These are phyloP conservation scores for Spathaspora gorwiae DNA, from an alignment of 805 yeast species.

Conservation along the genomic window DNA sequence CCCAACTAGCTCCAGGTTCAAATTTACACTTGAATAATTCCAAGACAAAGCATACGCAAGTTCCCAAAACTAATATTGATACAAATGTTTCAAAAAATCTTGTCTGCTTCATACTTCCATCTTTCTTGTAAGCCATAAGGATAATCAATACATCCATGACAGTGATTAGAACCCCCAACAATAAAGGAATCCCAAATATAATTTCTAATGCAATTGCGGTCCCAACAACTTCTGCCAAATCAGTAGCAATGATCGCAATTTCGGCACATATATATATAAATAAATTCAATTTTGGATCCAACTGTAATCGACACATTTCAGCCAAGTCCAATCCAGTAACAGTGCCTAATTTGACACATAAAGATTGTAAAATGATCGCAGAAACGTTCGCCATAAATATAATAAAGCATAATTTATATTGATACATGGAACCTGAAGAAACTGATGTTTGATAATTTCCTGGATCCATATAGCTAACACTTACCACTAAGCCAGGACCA, in stretches of 20 bases:
- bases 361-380: constrained; percentile 77
- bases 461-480: constrained; percentile 92
- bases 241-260: constrained; percentile 86
- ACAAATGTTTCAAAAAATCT: constrained; percentile 77
- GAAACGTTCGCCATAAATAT: constrained; percentile 74
- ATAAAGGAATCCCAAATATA: constrained; percentile 66
- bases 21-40: constrained; percentile 57
- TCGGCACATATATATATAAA: constrained; percentile 70
- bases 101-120: constrained; percentile 70
- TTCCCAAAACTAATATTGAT: constrained; percentile 61
- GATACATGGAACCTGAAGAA: constrained; percentile 77
- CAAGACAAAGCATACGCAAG: constrained; percentile 70
- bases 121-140: constrained; percentile 68
- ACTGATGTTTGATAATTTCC: constrained; percentile 92
- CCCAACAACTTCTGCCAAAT: constrained; percentile 91
- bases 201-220: constrained; percentile 84
- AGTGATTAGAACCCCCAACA: constrained; percentile 73
- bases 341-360: constrained; percentile 82
- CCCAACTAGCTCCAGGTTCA: constrained; percentile 47
- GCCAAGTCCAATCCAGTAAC: constrained; percentile 89
- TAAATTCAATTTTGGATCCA: constrained; percentile 64
- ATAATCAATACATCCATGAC: constrained; percentile 78
- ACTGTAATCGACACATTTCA: constrained; percentile 69
- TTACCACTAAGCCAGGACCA: constrained; percentile 85
- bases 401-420: constrained; percentile 67